Conservation (phyloP, 2,329 filamentous ascomycete species). For the Neospermospora avenae region DNA sequence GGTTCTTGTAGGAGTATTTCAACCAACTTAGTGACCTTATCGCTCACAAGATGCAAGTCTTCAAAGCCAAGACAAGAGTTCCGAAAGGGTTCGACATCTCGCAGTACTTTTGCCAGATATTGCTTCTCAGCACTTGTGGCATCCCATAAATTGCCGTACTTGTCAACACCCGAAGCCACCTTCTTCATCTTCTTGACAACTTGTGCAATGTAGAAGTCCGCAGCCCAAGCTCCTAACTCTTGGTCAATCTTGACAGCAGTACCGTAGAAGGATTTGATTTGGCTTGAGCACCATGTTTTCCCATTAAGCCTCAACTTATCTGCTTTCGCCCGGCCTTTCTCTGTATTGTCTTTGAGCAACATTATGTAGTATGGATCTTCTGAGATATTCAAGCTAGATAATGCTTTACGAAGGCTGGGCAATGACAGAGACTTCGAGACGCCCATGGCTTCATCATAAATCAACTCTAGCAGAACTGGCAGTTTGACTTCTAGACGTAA, state of each 20-base stretch:
- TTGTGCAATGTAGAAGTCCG: slow-evolving; percentile 59
- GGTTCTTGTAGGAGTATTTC: slow-evolving; percentile 46
- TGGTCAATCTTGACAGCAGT: slow-evolving; percentile 48
- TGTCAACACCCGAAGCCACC: slow-evolving; percentile 38
- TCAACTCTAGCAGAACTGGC: slow-evolving; percentile 25
- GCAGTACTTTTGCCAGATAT: slow-evolving; percentile 51
- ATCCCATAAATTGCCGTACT: slow-evolving; percentile 41
- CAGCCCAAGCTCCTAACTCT: slow-evolving; percentile 66
- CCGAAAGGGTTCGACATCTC: slow-evolving; percentile 35
- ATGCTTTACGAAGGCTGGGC: slow-evolving; percentile 22
- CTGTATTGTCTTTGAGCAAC: slow-evolving; percentile 43
- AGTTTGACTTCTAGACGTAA: slow-evolving; percentile 32
- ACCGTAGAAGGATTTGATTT: slow-evolving; percentile 53
- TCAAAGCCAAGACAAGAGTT: slow-evolving; percentile 22
- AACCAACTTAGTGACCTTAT: slow-evolving; percentile 57
- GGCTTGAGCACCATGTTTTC: slow-evolving; percentile 50
- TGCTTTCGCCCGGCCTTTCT: slow-evolving; percentile 41
- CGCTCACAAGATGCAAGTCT: slow-evolving; percentile 41
- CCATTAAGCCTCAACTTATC: slow-evolving; percentile 39
- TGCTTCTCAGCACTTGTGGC: slow-evolving; percentile 45
- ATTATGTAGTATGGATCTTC: slow-evolving; percentile 58
- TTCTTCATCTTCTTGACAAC: slow-evolving; percentile 45
- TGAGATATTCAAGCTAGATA: slow-evolving; percentile 48
- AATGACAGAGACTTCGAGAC: slow-evolving; percentile 15
- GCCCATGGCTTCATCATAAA: slow-evolving; percentile 11